Base-by-base conservation (phyloP, 345 rosid genomes). In the Rubroshorea leprosula region DNA sequence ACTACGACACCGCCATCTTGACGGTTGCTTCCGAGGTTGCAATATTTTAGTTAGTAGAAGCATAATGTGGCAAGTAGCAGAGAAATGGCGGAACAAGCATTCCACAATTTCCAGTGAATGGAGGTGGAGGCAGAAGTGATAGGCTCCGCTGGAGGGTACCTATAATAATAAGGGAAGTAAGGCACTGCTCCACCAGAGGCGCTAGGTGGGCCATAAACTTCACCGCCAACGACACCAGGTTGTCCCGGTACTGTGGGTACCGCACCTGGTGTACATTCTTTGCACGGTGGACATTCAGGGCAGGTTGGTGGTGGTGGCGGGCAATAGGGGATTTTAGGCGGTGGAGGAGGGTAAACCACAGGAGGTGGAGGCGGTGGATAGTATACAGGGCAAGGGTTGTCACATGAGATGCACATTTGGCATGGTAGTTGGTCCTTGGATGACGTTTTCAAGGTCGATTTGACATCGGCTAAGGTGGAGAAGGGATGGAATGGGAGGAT, bases 361-460 rank as follows among this genome's bases (percentile, higher is more conserved):
- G 68, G 70, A 0, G 68, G 71, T n/a, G 80, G 80, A 1, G 68
- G 74, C 5, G 76, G 80, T 5, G 44, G 47, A 14, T 13, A 44
- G 18, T 44, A 44, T 2, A 44, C 17, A n/a, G 47, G 48, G 23
- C 78, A 77, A 13, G 81, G 78, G 29, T 67, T 73, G 3, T 67
- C 71, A 19, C 81, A 76, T 8, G 57, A 22, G 12, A 51, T 10
- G 51, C 81, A 77, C 73, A 67, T 64, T 46, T 67, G 49, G 66
- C 78, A 77, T 38, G 58, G 26, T n/a, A 64, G 38, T 57, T 73
- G 75, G 21, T 73, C 66, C 64, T 61, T 73, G 26, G 73, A 61
- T 2, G 51, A 35, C 21, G 64, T 35, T 39, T 46, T 25, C 5
- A 10, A 2, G 6, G 50, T 46, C 14, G 65, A 14, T 5, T 57